Evolutionary conservation across 768 basidiomycete species (phyloP).

Genomic region (Lactarius tabidus): DNA sequence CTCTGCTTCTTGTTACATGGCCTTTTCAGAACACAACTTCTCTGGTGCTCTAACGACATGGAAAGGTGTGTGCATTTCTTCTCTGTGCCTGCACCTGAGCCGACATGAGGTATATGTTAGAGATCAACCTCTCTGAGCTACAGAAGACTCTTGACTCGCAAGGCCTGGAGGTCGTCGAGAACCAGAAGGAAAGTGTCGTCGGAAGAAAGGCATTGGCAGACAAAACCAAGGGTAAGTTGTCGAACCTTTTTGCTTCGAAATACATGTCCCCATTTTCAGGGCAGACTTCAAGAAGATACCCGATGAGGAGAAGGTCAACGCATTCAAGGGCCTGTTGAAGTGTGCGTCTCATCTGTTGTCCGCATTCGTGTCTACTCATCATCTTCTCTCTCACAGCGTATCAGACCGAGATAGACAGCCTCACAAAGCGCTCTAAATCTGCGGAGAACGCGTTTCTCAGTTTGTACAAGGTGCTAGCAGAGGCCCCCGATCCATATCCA

Average conservation of each 20-base stretch:
- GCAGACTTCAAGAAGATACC: slow-evolving; percentile 95
- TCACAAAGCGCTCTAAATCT: slow-evolving; percentile 87
- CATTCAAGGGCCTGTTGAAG: slow-evolving; percentile 89
- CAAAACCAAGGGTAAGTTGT: slow-evolving; percentile 82
- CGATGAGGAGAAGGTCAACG: slow-evolving; percentile 80
- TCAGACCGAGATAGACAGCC: slow-evolving; percentile 92
- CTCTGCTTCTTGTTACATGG: slow-evolving; percentile 8
- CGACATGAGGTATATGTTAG: slow-evolving; percentile 37
- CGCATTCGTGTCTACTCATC: slow-evolving; percentile 2
- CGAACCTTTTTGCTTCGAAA: not conserved
- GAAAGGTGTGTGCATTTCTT: slow-evolving; percentile 54
- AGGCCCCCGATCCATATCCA: slow-evolving; percentile 97
- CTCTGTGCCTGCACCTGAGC: too few species aligned
- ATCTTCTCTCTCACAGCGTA: slow-evolving; percentile 54
- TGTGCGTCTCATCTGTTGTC: slow-evolving; percentile 40
- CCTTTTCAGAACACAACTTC: slow-evolving; percentile 69
- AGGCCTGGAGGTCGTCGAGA: slow-evolving; percentile 94
- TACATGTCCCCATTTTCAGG: not conserved
- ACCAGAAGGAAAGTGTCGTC: slow-evolving; percentile 95
- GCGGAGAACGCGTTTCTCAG: slow-evolving; percentile 97
- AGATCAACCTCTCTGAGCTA: slow-evolving; percentile 82
- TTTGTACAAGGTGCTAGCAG: slow-evolving; percentile 93
- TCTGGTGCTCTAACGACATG: slow-evolving; percentile 89
- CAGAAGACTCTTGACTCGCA: slow-evolving; percentile 92
- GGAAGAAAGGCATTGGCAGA: slow-evolving; percentile 93